Evolutionary conservation across 306 rosid genomes (phyloP), one percentile per base, ranked within the genome.

Genomic region (Pyrus pyrifolia): DNA sequence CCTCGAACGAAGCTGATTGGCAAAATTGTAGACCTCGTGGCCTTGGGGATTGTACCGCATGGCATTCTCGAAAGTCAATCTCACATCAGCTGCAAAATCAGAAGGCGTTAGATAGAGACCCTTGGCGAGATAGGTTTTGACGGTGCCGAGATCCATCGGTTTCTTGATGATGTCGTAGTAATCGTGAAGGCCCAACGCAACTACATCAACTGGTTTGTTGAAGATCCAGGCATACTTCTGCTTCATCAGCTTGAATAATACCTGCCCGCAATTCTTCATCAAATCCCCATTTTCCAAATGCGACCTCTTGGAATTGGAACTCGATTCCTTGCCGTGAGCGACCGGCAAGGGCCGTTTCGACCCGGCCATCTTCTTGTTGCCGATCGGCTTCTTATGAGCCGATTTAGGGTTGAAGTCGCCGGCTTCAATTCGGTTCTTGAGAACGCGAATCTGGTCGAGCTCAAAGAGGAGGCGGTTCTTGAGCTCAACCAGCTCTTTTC

Each of bases 71-170:
- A 96, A 91, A 1, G 99, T 92, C 58, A 92, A 83, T 51, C 97
- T 76, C 52, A 96, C 97, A 80, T 96, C 96, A 0, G 81, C 68
- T 0, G 99, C 91, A 49, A 96, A 92, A 67, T 92, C 96, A 29
- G 65, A 17, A 1, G 98, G 93, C 11, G 90, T 79, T 0, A 79
- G 12, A 21, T 92, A 96, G 6, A 52, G 18, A 67, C 85, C 84
- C 33, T 83, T 87, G 0, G 85, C 62, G 0, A 92, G 95, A 67
- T 84, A 88, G 7, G 86, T 33, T 72, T 91, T 91, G 22, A 96
- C 93, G 0, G 98, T 83, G 3, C 99, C 99, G 4, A 96, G 94
- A 96, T 96, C 99, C 98, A 96, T 96, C 1, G 99, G 99, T 14
- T 68, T 73, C 83, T 92, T 96, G 30, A 96, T 81, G 53, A 92